These are phyloP conservation scores for Cunninghamia lanceolata DNA, from an alignment of 75 land plant species.

Conservation along the genomic window DNA sequence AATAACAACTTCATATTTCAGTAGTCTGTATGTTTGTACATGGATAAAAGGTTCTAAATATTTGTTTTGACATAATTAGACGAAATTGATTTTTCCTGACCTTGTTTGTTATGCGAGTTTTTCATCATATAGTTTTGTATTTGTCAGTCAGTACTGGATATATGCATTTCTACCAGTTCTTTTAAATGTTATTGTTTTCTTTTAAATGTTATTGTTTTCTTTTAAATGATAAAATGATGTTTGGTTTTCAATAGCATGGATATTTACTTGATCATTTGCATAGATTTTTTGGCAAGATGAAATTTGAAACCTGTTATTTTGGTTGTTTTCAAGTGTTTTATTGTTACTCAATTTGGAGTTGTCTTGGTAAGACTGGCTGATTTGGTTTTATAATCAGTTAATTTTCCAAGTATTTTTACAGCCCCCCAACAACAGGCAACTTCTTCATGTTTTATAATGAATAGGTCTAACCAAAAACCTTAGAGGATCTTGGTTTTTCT, in stretches of 20 bases:
- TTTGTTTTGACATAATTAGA: neutral
- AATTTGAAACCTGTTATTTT: neutral
- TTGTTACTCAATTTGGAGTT: neutral
- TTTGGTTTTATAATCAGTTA: neutral
- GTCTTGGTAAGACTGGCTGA: neutral
- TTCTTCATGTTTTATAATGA: too few species aligned
- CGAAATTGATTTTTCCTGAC: neutral
- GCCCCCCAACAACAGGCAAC: neutral
- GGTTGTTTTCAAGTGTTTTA: neutral
- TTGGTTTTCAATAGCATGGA: neutral
- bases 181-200: neutral
- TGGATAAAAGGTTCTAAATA: neutral
- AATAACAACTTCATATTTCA: neutral
- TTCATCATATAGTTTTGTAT: neutral
- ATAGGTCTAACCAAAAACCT: too few species aligned
- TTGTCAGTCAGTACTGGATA: neutral
- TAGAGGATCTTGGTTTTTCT: too few species aligned
- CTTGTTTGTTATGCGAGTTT: neutral
- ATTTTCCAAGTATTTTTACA: neutral
- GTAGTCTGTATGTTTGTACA: neutral
- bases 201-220: neutral
- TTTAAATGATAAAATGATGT: neutral
- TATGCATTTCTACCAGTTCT: neutral
- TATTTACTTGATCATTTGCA: neutral
- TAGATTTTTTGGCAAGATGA: neutral